Base-by-base conservation (phyloP, 2,329 filamentous ascomycete genomes). In the Phaeosphaeria sp. region DNA sequence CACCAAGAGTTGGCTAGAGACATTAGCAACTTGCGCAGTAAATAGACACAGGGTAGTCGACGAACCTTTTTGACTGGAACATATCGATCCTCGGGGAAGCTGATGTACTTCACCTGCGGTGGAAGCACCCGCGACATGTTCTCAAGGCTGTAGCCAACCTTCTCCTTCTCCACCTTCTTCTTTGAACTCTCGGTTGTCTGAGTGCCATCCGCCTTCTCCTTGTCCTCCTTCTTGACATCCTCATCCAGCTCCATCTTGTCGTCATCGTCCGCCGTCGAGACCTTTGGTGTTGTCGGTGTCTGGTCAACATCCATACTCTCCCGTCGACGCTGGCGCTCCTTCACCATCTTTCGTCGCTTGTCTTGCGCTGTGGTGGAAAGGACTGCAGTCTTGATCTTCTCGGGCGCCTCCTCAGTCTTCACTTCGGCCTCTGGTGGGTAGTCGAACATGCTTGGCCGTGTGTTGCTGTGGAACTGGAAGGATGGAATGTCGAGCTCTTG, bases 101-200 rank as follows among this genome's bases (percentile, higher is more conserved):
- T 96, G 73, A 99, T 92, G 78, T 94, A 97, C 82, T 96, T 97
- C 73, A 98, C 86, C 81, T 99, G 95, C 47, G 88, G 87, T 1
- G 93, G 95, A 48, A 99, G 86, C 36, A 99, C 93, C 69, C 95
- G 87, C 53, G 91, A 96, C 92, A 99, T 96, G 83, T 99, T 99
- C 74, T 95, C 91, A 61, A 99, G 86, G 64, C 97, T 93, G 76
- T 95, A 97, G 67, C 95, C 95, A 57, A 96, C 86, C 86, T 97
- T 98, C 82, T 99, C 95, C 82, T 95, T 96, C 79, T 97, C 93
- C 0, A 83, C 82, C 84, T 95, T 96, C 86, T 96, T 97, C 86
- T 94, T 97, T 39, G 83, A 80, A 15, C 89, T 86, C 40, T 82
- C 79, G 1, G 84, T 68, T 13, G 80, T 76, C 17, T 46, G 21